phyloP scores from a whole-genome alignment of 805 yeast genomes.

The Pichia nanzhaoensis region DNA sequence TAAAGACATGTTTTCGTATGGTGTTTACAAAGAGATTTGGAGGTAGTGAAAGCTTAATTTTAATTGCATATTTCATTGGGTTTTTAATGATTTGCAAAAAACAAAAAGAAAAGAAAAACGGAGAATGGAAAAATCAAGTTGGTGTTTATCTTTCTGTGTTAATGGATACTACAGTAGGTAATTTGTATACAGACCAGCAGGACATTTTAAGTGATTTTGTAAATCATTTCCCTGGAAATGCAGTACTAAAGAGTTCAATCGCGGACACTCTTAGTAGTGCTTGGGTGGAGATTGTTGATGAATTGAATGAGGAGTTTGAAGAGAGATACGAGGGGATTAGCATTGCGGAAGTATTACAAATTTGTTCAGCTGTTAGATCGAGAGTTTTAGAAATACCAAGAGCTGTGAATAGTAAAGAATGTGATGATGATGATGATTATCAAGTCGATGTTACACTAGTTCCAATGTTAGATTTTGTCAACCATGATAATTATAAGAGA shows the following conservation, averaged over 20 bases:
- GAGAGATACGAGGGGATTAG: conserved; percentile 3
- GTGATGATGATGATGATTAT: conserved; percentile 32
- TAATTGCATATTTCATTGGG: conserved; percentile 22
- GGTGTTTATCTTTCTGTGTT: conserved; percentile 31
- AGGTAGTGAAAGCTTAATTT: conserved; percentile 22
- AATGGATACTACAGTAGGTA: conserved; percentile 27
- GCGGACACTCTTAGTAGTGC: conserved; percentile 12
- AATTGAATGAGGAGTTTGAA: conserved; percentile 15
- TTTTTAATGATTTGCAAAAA: conserved; percentile 14
- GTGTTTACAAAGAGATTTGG: conserved; percentile 13
- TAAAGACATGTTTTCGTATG: conserved; percentile 15
- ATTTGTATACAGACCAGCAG: conserved; percentile 24
- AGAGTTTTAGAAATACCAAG: conserved; percentile 62
- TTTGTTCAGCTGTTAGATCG: conserved; percentile 43
- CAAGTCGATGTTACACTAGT: conserved; percentile 49
- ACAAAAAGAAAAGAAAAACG: conserved; percentile 2
- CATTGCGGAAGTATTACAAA: conserved; percentile 17
- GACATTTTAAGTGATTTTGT: conserved; percentile 21
- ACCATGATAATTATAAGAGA: conserved; percentile 40
- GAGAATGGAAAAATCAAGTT: conserved; percentile 8
- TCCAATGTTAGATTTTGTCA: conserved; percentile 62
- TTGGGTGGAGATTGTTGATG: conserved; percentile 14
- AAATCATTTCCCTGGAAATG: conserved; percentile 17
- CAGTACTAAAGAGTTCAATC: conserved; percentile 10
- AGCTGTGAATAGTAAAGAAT: conserved; percentile 5